Evolutionary conservation across 1,284 basidiomycete species (phyloP).

Genomic region (Tremellales sp.): DNA sequence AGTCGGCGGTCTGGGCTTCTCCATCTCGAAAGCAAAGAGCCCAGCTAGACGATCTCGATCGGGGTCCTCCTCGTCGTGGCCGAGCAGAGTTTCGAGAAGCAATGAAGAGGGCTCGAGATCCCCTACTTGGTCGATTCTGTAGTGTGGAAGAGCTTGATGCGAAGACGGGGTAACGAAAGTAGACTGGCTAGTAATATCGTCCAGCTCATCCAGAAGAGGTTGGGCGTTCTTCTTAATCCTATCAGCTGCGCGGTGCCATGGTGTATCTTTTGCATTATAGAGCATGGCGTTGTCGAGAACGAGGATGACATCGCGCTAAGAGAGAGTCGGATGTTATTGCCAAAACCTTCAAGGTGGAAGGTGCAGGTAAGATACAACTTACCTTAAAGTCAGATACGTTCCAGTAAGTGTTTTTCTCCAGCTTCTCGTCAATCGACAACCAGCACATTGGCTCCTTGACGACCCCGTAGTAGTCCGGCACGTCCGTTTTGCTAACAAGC

Average conservation of each 20-base stretch:
- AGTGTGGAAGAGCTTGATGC: not conserved
- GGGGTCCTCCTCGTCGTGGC: constrained; percentile 35
- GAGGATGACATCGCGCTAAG: constrained; percentile 72
- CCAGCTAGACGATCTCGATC: constrained; percentile 58
- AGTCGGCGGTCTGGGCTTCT: constrained; percentile 58
- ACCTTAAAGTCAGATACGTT: constrained; percentile 73
- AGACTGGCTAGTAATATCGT: constrained; percentile 33
- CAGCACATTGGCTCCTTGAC: constrained; percentile 88
- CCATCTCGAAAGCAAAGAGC: constrained; percentile 65
- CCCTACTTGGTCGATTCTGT: constrained; percentile 41
- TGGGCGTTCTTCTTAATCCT: constrained; percentile 61
- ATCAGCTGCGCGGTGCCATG: constrained; percentile 68
- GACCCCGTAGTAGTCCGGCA: constrained; percentile 89
- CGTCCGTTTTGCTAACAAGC: constrained; percentile 72
- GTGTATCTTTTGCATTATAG: constrained; percentile 76
- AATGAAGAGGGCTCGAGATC: constrained; percentile 67
- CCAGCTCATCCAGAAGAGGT: constrained; percentile 61
- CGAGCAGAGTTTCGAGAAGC: constrained; percentile 22
- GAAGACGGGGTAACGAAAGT: constrained; percentile 6
- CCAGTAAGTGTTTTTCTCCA: constrained; percentile 75
- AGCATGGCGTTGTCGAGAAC: constrained; percentile 80
- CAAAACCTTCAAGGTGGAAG: not conserved
- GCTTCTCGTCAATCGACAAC: constrained; percentile 70
- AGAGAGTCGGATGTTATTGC: constrained; percentile 3
- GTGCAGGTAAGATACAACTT: constrained; percentile 18